These are phyloP conservation scores for Penicillium capsulatum DNA, from an alignment of 2,329 filamentous ascomycete species.

Conservation along the genomic window DNA sequence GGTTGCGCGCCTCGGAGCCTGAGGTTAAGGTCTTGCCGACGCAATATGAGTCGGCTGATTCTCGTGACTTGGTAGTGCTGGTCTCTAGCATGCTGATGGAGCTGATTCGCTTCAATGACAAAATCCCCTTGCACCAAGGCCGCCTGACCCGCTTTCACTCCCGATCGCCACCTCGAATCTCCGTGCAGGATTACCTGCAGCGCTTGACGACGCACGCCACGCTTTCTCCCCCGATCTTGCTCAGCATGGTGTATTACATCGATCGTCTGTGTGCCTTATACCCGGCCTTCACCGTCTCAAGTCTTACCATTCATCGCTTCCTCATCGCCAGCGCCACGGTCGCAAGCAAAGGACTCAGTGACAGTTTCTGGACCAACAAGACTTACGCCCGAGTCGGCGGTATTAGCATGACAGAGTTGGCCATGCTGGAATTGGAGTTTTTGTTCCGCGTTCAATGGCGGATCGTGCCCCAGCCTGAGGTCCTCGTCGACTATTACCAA, in stretches of 20 bases:
- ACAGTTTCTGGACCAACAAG: constrained; percentile 97
- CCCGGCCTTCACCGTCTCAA: constrained; percentile 92
- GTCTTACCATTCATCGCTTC: constrained; percentile 93
- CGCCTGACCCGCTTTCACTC: constrained; percentile 93
- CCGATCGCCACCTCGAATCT: constrained; percentile 83
- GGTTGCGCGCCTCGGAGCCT: constrained; percentile 43
- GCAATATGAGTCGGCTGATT: constrained; percentile 74
- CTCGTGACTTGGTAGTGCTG: constrained; percentile 82
- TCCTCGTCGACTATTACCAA: constrained; percentile 87
- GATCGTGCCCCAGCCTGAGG: constrained; percentile 92
- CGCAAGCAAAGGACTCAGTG: constrained; percentile 89
- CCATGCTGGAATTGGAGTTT: constrained; percentile 88
- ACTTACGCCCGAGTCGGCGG: constrained; percentile 93
- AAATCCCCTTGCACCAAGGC: constrained; percentile 75
- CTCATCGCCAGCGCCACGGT: constrained; percentile 94
- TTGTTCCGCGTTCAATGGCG: constrained; percentile 90
- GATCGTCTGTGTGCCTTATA: constrained; percentile 90
- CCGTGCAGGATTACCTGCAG: constrained; percentile 88
- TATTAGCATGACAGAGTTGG: constrained; percentile 83
- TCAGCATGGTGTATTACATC: constrained; percentile 99
- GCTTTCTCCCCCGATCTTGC: constrained; percentile 83
- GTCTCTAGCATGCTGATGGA: constrained; percentile 96
- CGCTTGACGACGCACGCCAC: constrained; percentile 91
- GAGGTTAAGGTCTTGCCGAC: constrained; percentile 55
- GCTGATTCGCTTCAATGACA: constrained; percentile 88